phyloP scores from a whole-genome alignment of 768 basidiomycete species.

The Brasilioporus rufonigricans region DNA sequence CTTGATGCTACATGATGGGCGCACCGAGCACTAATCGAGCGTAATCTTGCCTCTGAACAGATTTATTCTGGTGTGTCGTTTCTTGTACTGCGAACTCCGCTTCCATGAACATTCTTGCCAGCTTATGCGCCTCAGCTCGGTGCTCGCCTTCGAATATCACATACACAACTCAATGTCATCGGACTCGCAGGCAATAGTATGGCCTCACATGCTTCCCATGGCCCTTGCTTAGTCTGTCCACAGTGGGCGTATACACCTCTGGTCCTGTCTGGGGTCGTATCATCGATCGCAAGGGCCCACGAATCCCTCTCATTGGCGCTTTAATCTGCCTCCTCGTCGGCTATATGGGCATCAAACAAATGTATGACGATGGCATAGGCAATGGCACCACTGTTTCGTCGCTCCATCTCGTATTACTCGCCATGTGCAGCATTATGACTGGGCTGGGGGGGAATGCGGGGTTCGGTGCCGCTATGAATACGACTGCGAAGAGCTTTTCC shows the following conservation, averaged over 20 bases:
- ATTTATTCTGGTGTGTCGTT: slow-evolving; percentile 29
- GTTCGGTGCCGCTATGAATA: slow-evolving; percentile 66
- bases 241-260: slow-evolving; percentile 73
- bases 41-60: slow-evolving; percentile 6
- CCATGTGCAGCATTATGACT: slow-evolving; percentile 65
- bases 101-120: slow-evolving; percentile 21
- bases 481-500: slow-evolving; percentile 81
- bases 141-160: slow-evolving; percentile 65
- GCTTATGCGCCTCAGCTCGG: slow-evolving; percentile 90
- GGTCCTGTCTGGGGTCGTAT: slow-evolving; percentile 81
- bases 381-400: slow-evolving; percentile 37
- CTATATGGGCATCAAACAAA: slow-evolving; percentile 69
- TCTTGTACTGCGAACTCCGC: background rate
- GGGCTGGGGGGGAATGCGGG: slow-evolving; percentile 79
- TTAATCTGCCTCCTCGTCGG: slow-evolving; percentile 63
- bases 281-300: slow-evolving; percentile 72
- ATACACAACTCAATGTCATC: slow-evolving; percentile 81
- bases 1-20: background rate
- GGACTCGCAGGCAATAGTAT: slow-evolving; percentile 77
- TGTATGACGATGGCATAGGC: slow-evolving; percentile 58
- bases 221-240: background rate
- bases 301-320: slow-evolving; percentile 58
- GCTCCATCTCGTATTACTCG: slow-evolving; percentile 48
- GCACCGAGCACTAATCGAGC: background rate
- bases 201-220: slow-evolving; percentile 15